Conservation (phyloP, 2,329 filamentous ascomycete genomes). For the Trichoderma asperellum region DNA sequence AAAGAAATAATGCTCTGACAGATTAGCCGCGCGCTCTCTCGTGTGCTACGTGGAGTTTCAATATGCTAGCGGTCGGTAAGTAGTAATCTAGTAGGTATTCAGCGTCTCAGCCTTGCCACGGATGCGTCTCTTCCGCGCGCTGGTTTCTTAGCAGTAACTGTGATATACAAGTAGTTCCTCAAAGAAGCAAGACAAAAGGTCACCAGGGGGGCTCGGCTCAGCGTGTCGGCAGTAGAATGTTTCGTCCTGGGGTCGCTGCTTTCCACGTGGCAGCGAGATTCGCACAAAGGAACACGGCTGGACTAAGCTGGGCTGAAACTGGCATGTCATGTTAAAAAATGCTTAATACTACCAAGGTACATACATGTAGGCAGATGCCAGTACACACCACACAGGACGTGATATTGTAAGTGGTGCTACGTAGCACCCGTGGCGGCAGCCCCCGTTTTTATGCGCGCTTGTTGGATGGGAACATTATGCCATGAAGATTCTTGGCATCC, state of each 20-base stretch:
- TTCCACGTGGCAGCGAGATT: constrained; percentile 11
- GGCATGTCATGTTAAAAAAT: neutral
- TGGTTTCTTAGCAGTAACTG: neutral
- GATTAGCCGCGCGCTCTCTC: neutral
- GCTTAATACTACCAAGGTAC: neutral
- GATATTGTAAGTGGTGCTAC: neutral
- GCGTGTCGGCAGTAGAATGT: neutral
- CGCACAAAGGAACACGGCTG: neutral
- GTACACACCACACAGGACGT: neutral
- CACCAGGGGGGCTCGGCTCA: neutral
- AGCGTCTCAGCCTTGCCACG: constrained; percentile 3
- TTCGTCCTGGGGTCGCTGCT: neutral
- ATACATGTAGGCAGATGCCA: neutral
- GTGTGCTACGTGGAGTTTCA: no score
- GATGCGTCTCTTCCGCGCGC: neutral
- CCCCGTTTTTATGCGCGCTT: neutral
- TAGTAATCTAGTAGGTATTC: no score
- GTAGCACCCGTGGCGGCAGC: neutral
- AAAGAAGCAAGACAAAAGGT: neutral
- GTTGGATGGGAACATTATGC: no score
- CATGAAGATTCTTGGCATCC: neutral
- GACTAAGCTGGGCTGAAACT: neutral
- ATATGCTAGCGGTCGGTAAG: no score
- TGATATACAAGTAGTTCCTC: neutral
- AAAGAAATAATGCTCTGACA: neutral